phyloP scores from a whole-genome alignment of 139 green algal genomes.

The Chloropicon primus region DNA sequence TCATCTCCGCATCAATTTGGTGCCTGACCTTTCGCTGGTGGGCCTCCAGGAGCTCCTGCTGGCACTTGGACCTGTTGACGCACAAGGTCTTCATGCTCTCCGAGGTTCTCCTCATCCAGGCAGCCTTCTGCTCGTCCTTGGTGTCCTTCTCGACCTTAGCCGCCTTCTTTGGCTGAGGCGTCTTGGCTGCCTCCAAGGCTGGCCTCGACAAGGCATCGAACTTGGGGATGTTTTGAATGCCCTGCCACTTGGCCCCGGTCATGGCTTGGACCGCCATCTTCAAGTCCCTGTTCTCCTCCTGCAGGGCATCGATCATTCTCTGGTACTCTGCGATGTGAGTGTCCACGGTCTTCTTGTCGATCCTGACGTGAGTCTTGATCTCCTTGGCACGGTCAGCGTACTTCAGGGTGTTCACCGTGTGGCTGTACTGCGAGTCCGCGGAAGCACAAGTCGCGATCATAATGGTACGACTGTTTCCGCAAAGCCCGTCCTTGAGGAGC shows the following conservation, averaged over 20 bases:
- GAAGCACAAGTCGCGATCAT: constrained; percentile 69
- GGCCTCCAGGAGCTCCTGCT: neutral
- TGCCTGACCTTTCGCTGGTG: neutral
- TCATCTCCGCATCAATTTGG: neutral
- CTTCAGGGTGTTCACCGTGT: constrained; percentile 57
- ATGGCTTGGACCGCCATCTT: neutral
- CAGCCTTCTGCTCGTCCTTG: neutral
- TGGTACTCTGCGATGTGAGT: constrained; percentile 65
- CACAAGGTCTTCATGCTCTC: neutral
- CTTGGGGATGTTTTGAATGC: neutral
- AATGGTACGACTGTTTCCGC: constrained; percentile 63
- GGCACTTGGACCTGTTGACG: neutral
- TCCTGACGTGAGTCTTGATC: constrained; percentile 78
- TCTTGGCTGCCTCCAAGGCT: neutral
- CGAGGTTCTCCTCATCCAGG: neutral
- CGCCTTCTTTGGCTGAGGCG: neutral
- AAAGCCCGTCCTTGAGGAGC: constrained; percentile 56
- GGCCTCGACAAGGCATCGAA: neutral
- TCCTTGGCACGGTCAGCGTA: constrained; percentile 63
- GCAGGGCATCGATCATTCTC: constrained; percentile 65
- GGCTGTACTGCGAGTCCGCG: constrained; percentile 59
- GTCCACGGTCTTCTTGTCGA: constrained; percentile 61
- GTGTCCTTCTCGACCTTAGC: neutral
- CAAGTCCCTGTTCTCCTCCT: constrained; percentile 6
- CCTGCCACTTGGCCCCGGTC: neutral